Conservation (phyloP, 306 rosid genomes). For the Delonix regia region DNA sequence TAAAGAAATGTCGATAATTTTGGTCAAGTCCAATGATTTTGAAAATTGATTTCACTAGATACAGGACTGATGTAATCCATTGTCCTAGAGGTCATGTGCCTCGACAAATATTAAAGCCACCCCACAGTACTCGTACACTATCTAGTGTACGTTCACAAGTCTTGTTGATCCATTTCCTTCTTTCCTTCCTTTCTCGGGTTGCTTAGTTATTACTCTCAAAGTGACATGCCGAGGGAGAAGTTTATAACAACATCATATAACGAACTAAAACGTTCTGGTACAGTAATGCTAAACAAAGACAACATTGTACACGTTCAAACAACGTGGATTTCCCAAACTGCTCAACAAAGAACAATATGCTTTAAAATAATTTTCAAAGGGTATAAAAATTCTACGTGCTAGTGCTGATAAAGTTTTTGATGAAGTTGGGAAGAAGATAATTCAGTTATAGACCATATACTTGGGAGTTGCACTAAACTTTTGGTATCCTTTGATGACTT, state of each 20-base stretch:
- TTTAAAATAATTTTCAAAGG: not conserved
- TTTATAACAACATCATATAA: not conserved
- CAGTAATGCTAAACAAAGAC: not conserved
- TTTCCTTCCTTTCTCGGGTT: too few species aligned
- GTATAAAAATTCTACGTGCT: not conserved
- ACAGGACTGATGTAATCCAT: too few species aligned
- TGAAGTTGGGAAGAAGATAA: not conserved
- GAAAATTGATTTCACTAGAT: too few species aligned
- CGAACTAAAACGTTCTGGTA: not conserved
- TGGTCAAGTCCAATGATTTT: too few species aligned
- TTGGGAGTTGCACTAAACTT: constrained; percentile 94
- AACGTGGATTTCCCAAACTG: constrained; percentile 8
- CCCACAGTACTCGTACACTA: too few species aligned
- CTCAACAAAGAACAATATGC: not conserved
- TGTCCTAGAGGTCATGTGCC: too few species aligned
- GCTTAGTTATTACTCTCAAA: not conserved
- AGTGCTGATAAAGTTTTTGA: not conserved
- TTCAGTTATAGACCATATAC: constrained; percentile 88
- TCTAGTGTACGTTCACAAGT: too few species aligned
- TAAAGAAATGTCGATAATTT: too few species aligned
- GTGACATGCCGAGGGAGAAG: not conserved
- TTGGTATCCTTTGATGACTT: constrained; percentile 90
- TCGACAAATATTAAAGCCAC: too few species aligned
- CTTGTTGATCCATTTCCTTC: too few species aligned
- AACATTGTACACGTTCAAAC: constrained; percentile 4